phyloP scores from a whole-genome alignment of 805 yeast genomes.

The Candida gorgasii region DNA sequence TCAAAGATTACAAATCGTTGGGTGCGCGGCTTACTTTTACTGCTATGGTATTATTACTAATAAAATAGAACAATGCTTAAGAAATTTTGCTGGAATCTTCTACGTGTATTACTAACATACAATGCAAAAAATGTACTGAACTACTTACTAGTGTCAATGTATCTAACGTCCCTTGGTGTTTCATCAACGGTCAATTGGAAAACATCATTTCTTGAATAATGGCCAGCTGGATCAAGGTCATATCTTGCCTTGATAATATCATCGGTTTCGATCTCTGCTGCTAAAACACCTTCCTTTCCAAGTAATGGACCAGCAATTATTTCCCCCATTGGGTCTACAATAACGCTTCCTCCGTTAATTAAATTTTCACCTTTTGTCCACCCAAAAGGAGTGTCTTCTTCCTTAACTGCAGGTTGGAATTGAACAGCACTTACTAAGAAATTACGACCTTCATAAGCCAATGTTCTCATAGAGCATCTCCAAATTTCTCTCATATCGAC shows the following conservation, averaged over 20 bases:
- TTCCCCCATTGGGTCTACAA: constrained; percentile 40
- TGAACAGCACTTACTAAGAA: constrained; percentile 44
- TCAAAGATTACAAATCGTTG: too few species aligned
- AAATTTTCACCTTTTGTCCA: constrained; percentile 25
- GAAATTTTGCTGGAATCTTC: too few species aligned
- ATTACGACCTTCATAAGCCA: constrained; percentile 40
- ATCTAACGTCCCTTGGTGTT: constrained; percentile 8
- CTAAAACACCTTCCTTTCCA: constrained; percentile 41
- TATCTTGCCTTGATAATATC: constrained; percentile 38
- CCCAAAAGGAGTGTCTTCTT: constrained; percentile 20
- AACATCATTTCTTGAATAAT: constrained; percentile 41
- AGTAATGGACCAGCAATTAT: constrained; percentile 34
- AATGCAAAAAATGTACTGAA: too few species aligned
- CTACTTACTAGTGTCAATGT: background rate
- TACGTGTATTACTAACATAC: too few species aligned
- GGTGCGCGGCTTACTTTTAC: too few species aligned
- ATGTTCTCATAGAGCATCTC: constrained; percentile 42
- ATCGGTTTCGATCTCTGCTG: constrained; percentile 42
- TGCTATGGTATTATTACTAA: too few species aligned
- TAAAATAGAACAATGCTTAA: too few species aligned
- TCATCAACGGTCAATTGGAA: constrained; percentile 45
- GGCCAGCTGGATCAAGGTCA: constrained; percentile 46
- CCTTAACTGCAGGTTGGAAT: constrained; percentile 31
- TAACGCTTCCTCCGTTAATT: constrained; percentile 34
- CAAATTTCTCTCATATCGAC: constrained; percentile 46